Base-by-base conservation (phyloP, 2,329 filamentous ascomycete genomes). In the Arthrobotrys conoides region DNA sequence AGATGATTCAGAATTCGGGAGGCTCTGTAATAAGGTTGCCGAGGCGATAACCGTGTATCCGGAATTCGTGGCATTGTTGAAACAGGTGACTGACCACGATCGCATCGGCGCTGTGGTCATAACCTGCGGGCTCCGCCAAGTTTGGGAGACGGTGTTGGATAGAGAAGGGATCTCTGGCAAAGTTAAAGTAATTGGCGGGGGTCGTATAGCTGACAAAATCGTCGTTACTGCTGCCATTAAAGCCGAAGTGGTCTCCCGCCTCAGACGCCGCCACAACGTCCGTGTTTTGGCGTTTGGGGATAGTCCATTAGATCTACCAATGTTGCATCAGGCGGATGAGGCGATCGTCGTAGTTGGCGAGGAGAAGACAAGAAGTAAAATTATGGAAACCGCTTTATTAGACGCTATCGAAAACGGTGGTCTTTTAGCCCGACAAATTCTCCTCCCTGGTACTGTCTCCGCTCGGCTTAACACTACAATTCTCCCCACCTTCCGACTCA, bases 121-220 rank as follows among this genome's bases (percentile, higher is more conserved):
- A 5, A 91, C 87, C 0, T 89, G 87, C 81, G 89, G 89, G 0
- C 81, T 89, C 1, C 84, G 85, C 2, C 82, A 80, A 0, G 82
- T 91, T 1, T 91, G 89, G 90, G 86, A 90, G 22, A 86, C 84
- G 20, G 84, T 91, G 0, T 65, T 91, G 5, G 81, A 86, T 14
- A 83, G 66, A 61, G 82, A 84, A 48, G 85, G 85, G 0, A 79
- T 90, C 0, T 84, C 83, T 0, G 53, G 84, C 0, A 81, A 51
- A 0, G 85, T 90, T 6, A 83, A 84, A 33, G 85, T 91, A 10
- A 86, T 91, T 51, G 89, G 88, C 0, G 86, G 86, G 0, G 87
- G 87, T 0, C 86, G 86, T 1, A 81, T 88, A 24, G 71, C 82
- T 0, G 86, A 89, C 70, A 85, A 84, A 0, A 84, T 87, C 27